Base-by-base conservation (phyloP, 2,329 filamentous ascomycete species). In the Penicillium sp. region DNA sequence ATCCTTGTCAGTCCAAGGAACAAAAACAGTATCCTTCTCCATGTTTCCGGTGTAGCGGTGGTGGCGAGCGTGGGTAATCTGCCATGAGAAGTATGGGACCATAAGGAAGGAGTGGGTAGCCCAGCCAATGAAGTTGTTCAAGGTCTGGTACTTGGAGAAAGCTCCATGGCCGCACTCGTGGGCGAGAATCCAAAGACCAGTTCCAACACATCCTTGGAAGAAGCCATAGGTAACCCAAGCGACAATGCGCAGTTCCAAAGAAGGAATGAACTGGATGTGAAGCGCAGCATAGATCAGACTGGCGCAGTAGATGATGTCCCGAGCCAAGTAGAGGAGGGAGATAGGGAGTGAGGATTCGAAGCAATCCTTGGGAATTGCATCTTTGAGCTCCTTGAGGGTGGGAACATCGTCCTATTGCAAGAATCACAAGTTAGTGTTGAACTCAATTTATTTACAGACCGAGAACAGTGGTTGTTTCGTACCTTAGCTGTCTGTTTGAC, bases 61-160 rank as follows among this genome's bases (percentile, higher is more conserved):
- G 73, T 90, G 88, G 47, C 86, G 82, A 55, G 82, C 81, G 71
- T 91, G 88, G 31, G 83, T 86, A 69, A 85, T 85, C 75, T 88
- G 86, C 87, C 87, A 90, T 46, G 83, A 85, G 76, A 89, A 89
- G 75, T 86, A 91, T 3, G 88, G 88, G 2, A 88, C 86, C 58
- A 87, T 71, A 38, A 90, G 78, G 55, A 81, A 77, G 6, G 84
- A 87, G 78, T 90, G 87, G n/a, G 85, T 72, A 46, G 81, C 68
- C 77, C 86, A 87, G 56, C 87, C 87, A 52, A 86, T 76, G 14
- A 79, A 69, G 65, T 87, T 81, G 70, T 89, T 89, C 59, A 88
- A 67, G 31, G 62, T 68, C 45, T 75, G 75, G 70, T 82, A 78
- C 21, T 75, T 70, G n/a, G 84, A 87, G 70, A 90, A 87, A 45